phyloP scores from a whole-genome alignment of 1,139 yeast species.

The Suhomyces wounanorum region DNA sequence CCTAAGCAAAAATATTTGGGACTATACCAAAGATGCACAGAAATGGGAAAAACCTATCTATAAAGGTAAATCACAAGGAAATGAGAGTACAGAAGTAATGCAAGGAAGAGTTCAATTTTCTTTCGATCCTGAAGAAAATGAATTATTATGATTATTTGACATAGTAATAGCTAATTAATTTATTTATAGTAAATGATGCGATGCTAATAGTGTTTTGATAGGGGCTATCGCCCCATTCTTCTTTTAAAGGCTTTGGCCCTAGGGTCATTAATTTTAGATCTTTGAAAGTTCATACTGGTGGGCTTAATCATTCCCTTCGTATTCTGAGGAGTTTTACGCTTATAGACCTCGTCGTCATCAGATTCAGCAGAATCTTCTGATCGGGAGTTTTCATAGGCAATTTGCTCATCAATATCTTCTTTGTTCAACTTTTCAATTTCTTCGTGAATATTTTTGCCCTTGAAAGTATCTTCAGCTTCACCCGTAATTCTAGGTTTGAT shows the following conservation, averaged over 20 bases:
- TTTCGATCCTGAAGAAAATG: constrained; percentile 26
- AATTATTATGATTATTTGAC: constrained; percentile 17
- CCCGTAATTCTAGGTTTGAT: constrained; percentile 45
- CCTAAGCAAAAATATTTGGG: constrained; percentile 52
- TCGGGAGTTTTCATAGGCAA: constrained; percentile 25
- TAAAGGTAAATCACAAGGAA: constrained; percentile 12
- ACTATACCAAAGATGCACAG: constrained; percentile 50
- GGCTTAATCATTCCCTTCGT: constrained; percentile 34
- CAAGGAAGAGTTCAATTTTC: constrained; percentile 24
- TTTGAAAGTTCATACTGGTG: constrained; percentile 40
- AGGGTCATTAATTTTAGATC: constrained; percentile 48
- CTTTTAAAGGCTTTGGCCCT: constrained; percentile 31
- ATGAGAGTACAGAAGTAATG: constrained; percentile 5
- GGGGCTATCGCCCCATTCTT: constrained; percentile 22
- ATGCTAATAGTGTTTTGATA: not conserved
- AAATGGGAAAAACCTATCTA: constrained; percentile 58
- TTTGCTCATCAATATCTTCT: constrained; percentile 22
- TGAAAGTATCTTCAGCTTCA: constrained; percentile 29
- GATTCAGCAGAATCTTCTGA: constrained; percentile 19
- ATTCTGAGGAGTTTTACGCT: constrained; percentile 12
- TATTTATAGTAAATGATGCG: not conserved
- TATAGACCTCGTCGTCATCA: constrained; percentile 26
- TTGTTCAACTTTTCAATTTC: constrained; percentile 36
- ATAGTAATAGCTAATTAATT: not conserved
- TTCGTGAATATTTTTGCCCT: constrained; percentile 42